Base-by-base conservation (phyloP, 371 early-diverging fungal genomes). In the Saksenaea oblongispora region DNA sequence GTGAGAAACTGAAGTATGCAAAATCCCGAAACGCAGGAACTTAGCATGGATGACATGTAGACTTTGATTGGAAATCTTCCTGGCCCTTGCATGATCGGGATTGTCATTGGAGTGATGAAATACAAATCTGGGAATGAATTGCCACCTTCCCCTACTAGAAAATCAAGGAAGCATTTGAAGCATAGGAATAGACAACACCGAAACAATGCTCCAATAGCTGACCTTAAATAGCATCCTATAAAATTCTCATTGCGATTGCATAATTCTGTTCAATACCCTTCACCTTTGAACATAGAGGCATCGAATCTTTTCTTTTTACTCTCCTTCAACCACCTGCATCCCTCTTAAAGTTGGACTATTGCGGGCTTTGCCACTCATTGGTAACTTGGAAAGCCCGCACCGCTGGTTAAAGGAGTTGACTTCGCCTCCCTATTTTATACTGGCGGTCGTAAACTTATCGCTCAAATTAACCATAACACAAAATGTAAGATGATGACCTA, bases 1-100 rank as follows among this genome's bases (percentile, higher is more conserved):
- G 44, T 18, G n/a, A 17, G 17, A 44, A 17, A 4, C 36, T 13
- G 22, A 44, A n/a, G 18, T 17, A 44, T 44, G 44, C 44, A 44
- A 44, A 44, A 44, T 44, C 44, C 44, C 44, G 44, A 44, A 44
- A 44, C 14, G 44, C 44, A 44, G 44, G 44, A 44, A 44, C 44
- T 17, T 44, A 17, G 36, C 36, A 36, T 36, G 36, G 36, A 36
- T 36, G 17, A 8, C n/a, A 44, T 14, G 44, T 44, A 44, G 44
- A 44, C 17, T n/a, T 14, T 0, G 44, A 44, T 15, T 18, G 44
- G 18, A 44, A 13, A 44, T 13, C 18, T 44, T 14, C 18, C 17
- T 15, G 18, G n/a, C 44, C 44, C 44, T 44, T 44, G 17, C 44
- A 44, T 44, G 8, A 44, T 1, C 17, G 17, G 44, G 17, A 17